Evolutionary conservation across 2,329 filamentous ascomycete species (phyloP).

Genomic region (Scortechinia acanthostroma): DNA sequence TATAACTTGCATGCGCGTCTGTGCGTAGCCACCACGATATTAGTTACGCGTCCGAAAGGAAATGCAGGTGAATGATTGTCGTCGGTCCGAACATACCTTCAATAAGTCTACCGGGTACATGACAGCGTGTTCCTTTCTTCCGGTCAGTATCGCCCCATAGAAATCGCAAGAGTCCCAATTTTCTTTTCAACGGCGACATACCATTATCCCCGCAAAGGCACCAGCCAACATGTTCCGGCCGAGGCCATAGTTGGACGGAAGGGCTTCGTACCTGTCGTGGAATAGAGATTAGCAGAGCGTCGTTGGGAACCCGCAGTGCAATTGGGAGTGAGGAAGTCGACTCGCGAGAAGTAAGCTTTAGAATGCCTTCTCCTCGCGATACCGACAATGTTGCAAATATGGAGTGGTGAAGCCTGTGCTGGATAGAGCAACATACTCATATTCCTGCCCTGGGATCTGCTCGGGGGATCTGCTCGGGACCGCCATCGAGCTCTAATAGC

Average conservation of each 20-base stretch:
- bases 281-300: background rate
- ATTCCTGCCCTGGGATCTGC: background rate
- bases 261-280: conserved; percentile 1
- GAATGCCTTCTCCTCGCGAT: no score
- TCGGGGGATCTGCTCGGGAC: no score
- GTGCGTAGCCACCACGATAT: conserved; percentile 6
- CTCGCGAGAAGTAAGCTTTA: no score
- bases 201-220: conserved; percentile 65
- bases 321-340: no score
- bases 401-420: no score
- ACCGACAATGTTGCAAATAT: no score
- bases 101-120: conserved; percentile 69
- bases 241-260: conserved; percentile 2
- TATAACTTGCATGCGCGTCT: conserved; percentile 69
- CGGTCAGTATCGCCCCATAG: conserved; percentile 9
- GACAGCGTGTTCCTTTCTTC: conserved; percentile 57
- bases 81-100: conserved; percentile 49
- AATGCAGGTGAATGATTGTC: no score
- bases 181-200: conserved; percentile 29
- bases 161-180: no score
- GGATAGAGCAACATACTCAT: background rate
- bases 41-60: no score
- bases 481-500: conserved; percentile 1
- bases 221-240: conserved; percentile 56
- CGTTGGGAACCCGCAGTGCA: background rate